These are phyloP conservation scores for Pisolithus orientalis DNA, from an alignment of 768 basidiomycete species.

Conservation along the genomic window DNA sequence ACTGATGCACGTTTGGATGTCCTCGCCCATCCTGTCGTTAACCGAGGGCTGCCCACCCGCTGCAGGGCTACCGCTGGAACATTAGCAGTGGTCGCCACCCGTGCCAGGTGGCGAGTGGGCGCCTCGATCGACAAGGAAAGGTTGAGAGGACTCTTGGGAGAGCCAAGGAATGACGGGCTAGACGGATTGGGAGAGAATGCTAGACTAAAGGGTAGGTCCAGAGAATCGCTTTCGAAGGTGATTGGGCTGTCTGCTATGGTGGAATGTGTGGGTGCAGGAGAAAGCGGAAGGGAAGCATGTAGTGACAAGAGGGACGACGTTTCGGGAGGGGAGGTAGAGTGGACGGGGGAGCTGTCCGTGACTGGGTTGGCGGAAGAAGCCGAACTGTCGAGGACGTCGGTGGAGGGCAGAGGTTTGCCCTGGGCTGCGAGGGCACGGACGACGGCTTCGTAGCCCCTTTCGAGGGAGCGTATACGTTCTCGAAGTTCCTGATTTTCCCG, in stretches of 20 bases:
- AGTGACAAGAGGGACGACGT: constrained; percentile 23
- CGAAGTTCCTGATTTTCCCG: constrained; percentile 69
- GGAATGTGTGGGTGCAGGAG: constrained; percentile 38
- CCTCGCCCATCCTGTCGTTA: constrained; percentile 22
- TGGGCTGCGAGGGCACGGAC: constrained; percentile 69
- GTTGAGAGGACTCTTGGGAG: constrained; percentile 22
- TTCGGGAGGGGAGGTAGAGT: constrained; percentile 18
- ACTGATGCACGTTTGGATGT: constrained; percentile 9
- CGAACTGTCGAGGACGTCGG: constrained; percentile 6
- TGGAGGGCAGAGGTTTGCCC: constrained; percentile 27
- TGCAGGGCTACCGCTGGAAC: constrained; percentile 76
- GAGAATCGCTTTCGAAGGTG: constrained; percentile 20
- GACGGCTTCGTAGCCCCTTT: constrained; percentile 77
- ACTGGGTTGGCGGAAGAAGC: constrained; percentile 15
- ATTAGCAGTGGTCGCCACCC: constrained; percentile 78
- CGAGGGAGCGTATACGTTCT: constrained; percentile 72
- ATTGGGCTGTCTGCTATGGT: constrained; percentile 31
- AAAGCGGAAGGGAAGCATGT: constrained; percentile 30
- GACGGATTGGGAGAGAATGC: constrained; percentile 31
- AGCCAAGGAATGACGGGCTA: constrained; percentile 18
- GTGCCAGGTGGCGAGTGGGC: constrained; percentile 96
- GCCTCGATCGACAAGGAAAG: constrained; percentile 34
- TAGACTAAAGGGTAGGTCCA: constrained; percentile 33
- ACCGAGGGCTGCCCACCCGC: constrained; percentile 65
- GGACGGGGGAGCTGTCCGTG: constrained; percentile 16